phyloP scores from a whole-genome alignment of 202 grass and related monocot species.

The Zizania palustris region DNA sequence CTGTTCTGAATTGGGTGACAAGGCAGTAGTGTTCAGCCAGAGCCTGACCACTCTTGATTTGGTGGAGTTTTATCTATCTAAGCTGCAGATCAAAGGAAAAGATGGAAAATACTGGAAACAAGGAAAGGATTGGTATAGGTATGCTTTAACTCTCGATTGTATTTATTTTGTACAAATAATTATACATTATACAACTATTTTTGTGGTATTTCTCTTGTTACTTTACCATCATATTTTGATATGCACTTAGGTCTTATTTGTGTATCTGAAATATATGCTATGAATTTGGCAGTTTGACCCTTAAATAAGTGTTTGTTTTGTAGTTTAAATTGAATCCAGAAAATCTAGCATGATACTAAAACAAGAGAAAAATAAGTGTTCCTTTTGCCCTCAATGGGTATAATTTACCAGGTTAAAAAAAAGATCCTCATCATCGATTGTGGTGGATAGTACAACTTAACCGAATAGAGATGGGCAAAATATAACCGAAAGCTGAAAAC shows the following conservation, averaged over 20 bases:
- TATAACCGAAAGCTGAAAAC: no score
- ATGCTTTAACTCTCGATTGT: slow-evolving; percentile 32
- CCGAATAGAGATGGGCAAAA: no score
- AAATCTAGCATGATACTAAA: background rate
- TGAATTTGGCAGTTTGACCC: background rate
- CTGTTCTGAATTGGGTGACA: slow-evolving; percentile 81
- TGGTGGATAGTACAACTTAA: background rate
- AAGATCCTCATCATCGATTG: background rate
- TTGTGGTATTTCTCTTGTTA: slow-evolving; percentile 29
- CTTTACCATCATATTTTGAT: slow-evolving; percentile 3
- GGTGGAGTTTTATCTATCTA: slow-evolving; percentile 88
- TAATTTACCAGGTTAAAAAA: background rate
- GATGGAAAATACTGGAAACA: slow-evolving; percentile 90
- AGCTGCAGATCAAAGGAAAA: slow-evolving; percentile 69
- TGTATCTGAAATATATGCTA: background rate
- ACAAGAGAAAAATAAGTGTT: background rate
- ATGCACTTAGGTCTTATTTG: no score
- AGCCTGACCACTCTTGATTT: slow-evolving; percentile 90
- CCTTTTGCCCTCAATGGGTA: background rate
- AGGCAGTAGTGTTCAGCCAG: slow-evolving; percentile 94
- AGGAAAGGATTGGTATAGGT: slow-evolving; percentile 99
- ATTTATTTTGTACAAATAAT: slow-evolving; percentile 30
- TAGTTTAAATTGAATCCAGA: background rate
- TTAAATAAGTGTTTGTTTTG: background rate
- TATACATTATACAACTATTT: slow-evolving; percentile 14